Base-by-base conservation (phyloP, 208 protist species). In the Leishmania guyanensis region DNA sequence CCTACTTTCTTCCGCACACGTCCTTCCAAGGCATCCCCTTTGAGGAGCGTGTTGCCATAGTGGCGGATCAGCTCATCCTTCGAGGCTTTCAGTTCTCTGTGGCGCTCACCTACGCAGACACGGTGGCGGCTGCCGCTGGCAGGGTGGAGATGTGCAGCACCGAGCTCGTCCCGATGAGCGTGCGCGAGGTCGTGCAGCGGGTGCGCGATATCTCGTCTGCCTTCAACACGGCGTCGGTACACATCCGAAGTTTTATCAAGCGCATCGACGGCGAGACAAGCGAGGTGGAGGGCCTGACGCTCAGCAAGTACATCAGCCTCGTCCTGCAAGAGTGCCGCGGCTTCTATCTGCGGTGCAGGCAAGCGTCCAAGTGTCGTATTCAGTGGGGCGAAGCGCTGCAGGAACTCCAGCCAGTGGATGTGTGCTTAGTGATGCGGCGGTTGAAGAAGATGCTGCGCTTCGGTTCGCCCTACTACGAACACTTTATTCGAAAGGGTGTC, bases 361-460 rank as follows among this genome's bases (percentile, higher is more conserved):
- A 84, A 62, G 60, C 60, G 58, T 20, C 62, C 36, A 88, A 66
- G 54, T 51, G 64, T 46, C 86, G 87, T 56, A 36, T n/a, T 14
- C 78, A 83, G 77, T 75, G 77, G 10, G 62, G 69, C 22, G 56
- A 64, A 53, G 58, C 12, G 48, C 66, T 82, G 69, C 78, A 75
- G 66, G 71, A 54, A 54, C 48, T 87, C 62, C 33, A 58, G 69
- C 75, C 73, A 68, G 9, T 3, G 5, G 79, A 87, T 72, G 75
- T 83, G 68, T 9, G 26, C 1, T 10, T 12, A 36, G 51, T 89
- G 73, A 89, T 90, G 81, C 76, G 84, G 74, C 60, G 84, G 2
- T n/a, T 89, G 22, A 73, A 84, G 56, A 39, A 33, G 17, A 65
- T 94, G 60, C 82, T 94, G 74, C 89, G 91, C 58, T 83, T 94